Percentiles rank a stretch among this genome's conserved stretches.
Evolutionary conservation across 805 yeast species (phyloP).

Genomic region (Komagataella populi): DNA sequence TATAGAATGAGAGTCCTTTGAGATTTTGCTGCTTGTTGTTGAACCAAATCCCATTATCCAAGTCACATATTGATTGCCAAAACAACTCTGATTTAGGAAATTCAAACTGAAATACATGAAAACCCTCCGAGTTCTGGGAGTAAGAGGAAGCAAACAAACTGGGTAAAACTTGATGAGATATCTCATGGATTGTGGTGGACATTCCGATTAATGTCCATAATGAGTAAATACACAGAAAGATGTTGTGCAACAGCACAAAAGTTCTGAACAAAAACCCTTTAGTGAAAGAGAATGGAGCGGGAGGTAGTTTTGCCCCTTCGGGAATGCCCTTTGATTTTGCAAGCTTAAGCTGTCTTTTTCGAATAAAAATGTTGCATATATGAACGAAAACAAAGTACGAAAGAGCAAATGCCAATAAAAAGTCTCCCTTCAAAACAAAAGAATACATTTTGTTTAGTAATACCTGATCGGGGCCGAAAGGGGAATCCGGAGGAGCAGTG

Average conservation of each 20-base stretch:
- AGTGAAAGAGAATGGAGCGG: conserved; percentile 41
- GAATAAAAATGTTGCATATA: conserved; percentile 30
- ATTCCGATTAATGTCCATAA: conserved; percentile 63
- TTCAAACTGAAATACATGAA: conserved; percentile 2
- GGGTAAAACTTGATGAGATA: conserved; percentile 20
- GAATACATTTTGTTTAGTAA: conserved; percentile 22
- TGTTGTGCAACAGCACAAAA: conserved; percentile 47
- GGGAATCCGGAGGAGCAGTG: conserved; percentile 15
- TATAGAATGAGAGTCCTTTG: conserved; percentile 41
- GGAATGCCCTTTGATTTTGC: conserved; percentile 15
- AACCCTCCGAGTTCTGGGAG: conserved; percentile 8
- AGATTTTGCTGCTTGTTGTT: conserved; percentile 12
- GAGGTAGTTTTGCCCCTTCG: conserved; percentile 19
- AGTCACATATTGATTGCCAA: conserved; percentile 51
- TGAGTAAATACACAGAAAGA: conserved; percentile 50
- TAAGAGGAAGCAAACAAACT: conserved; percentile 7
- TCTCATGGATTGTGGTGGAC: conserved; percentile 32
- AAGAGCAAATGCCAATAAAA: conserved; percentile 45
- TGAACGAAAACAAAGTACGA: conserved; percentile 49
- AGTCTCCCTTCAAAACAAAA: conserved; percentile 29
- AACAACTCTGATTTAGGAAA: conserved; percentile 22
- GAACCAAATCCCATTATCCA: conserved; percentile 44
- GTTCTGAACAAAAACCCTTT: conserved; percentile 29
- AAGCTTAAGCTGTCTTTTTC: conserved; percentile 27
- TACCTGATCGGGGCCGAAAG: conserved; percentile 5